Base-by-base conservation (phyloP, 176 grass and related monocot genomes). In the Oryza glaberrima region DNA sequence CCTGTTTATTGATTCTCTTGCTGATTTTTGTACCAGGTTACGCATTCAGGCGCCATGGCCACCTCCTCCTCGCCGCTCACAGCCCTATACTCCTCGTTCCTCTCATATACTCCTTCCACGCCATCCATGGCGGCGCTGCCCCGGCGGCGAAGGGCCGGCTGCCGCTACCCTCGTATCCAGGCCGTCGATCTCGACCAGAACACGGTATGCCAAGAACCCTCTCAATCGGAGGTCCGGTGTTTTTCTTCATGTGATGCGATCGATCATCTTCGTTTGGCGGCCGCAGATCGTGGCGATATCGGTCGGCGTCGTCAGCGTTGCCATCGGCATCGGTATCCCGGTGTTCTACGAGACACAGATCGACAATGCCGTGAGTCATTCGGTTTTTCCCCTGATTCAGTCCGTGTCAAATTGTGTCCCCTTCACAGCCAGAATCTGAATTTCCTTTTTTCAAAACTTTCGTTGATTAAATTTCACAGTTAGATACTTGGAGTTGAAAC, bases 271-370 rank as follows among this genome's bases (percentile, higher is more conserved):
- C n/a, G 5, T 23, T 63, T 67, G 38, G 56, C 64, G 65, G 54
- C 25, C 84, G 70, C 52, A 96, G 96, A 70, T 95, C 46, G 90
- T 96, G 69, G 96, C 91, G 13, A 99, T 99, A 75, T 86, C 84
- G 10, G 96, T 99, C 12, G 96, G 96, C 64, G 83, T 99, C 80
- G 91, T 92, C 65, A 99, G 96, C 81, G 66, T 96, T 60, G 96
- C 91, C 54, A 76, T 95, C 9, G 93, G 96, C 35, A 96, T 99
- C 32, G 96, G 91, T 7, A 92, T 99, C 25, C 96, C 96, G 25
- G 84, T 99, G 43, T 99, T 99, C 85, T 99, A 96, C 51, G 93
- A 99, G 92, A 88, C 81, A 35, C 96, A 94, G 52, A 99, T 99
- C 19, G 93, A 99, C 64, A 99, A 69, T 90, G 77, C 96, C 28